Evolutionary conservation across 129 eudicot genomes (phyloP), one percentile per base, ranked within the genome.

Genomic region (Saussurea involucrata): DNA sequence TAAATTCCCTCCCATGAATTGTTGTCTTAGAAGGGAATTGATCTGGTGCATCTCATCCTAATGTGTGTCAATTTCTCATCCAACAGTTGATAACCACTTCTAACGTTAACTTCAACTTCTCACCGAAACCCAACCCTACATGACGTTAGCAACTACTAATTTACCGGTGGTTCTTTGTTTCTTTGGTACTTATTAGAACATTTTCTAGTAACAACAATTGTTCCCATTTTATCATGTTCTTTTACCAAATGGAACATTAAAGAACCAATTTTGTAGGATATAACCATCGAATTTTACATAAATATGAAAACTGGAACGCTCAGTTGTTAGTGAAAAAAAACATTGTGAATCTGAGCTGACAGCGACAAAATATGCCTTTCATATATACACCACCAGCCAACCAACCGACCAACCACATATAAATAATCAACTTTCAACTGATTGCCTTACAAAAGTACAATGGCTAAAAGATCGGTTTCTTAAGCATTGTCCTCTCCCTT

Each of bases 401-500:
- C n/a, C n/a, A n/a, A n/a, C n/a, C n/a, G n/a, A n/a, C n/a, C 49
- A 40, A 40, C 49, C 49, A 40, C 17, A 4, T 40, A 40, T 53
- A 53, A 5, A 53, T 53, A 22, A 53, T 4, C 22, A 53, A 53
- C 61, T 53, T 17, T 53, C 22, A 18, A 53, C 21, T 22, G 22
- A 53, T 53, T n/a, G 22, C 61, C 22, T 53, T 53, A 53, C 61
- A 53, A n/a, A 53, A 17, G 6, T 53, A 17, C 22, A 25, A 5
- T 11, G 25, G n/a, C 65, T 71, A 71, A 46, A 46, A 71, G 18
- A 71, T 71, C 31, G 76, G 76, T 46, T 71, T 71, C 76, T 71
- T 71, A 25, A 71, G 76, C 76, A 71, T 71, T 71, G 65, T 71
- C 40, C 65, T 46, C 13, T 71, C 76, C 15, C 76, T 71, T 71